phyloP scores from a whole-genome alignment of 306 rosid genomes.

The Fragaria iinumae region DNA sequence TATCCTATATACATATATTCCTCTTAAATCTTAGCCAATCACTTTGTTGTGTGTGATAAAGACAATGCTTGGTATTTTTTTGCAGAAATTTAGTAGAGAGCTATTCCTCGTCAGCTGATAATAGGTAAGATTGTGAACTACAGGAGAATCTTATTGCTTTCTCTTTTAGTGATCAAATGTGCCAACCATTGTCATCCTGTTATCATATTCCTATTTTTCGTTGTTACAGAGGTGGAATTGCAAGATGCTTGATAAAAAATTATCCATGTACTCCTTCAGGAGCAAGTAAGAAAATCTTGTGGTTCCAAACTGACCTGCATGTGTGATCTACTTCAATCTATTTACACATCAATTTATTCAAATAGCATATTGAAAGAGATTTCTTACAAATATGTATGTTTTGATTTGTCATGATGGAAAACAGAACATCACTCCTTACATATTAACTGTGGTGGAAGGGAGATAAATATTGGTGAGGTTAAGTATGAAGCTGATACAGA shows the following conservation, averaged over 20 bases:
- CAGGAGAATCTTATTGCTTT: conserved; percentile 8
- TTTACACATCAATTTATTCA: neutral
- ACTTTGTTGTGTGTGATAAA: conserved; percentile 11
- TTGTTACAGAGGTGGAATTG: conserved; percentile 45
- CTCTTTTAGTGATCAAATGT: conserved; percentile 16
- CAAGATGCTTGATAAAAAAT: conserved; percentile 64
- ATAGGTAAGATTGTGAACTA: conserved; percentile 48
- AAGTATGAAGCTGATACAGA: conserved; percentile 67
- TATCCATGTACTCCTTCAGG: conserved; percentile 55
- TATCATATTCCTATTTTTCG: neutral
- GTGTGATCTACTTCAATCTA: neutral
- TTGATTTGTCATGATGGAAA: conserved; percentile 4
- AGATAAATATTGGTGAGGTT: conserved; percentile 40
- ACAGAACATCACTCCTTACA: conserved; percentile 58
- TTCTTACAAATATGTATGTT: neutral
- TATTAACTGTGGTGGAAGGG: conserved; percentile 88
- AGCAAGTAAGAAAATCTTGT: conserved; percentile 41
- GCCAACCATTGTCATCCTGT: neutral
- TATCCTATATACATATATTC: conserved; percentile 1
- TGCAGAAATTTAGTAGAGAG: conserved; percentile 86
- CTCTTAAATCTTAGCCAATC: neutral
- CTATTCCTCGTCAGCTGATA: conserved; percentile 57
- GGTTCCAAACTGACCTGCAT: neutral
- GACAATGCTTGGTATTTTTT: conserved; percentile 26
- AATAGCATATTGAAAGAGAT: conserved; percentile 1